Evolutionary conservation across 257 asterid genomes (phyloP).

Genomic region (Gynochthodes officinalis): DNA sequence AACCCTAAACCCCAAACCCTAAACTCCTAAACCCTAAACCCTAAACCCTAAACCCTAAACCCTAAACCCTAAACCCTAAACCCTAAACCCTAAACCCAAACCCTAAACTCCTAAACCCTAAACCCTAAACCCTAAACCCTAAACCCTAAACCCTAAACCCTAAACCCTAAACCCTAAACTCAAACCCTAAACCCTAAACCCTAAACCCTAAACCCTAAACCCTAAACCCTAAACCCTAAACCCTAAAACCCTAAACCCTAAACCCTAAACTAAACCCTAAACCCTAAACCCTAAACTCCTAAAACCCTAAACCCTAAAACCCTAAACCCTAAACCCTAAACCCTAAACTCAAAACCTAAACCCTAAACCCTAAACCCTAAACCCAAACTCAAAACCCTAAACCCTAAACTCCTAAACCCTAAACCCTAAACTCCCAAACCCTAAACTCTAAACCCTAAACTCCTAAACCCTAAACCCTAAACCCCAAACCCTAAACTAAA

Average conservation of each 20-base stretch:
- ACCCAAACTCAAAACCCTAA: conserved; percentile 22
- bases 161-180: conserved; percentile 3
- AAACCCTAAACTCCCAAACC: too few species aligned
- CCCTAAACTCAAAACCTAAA: conserved; percentile 16
- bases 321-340: background rate
- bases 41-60: conserved; percentile 5
- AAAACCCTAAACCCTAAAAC: conserved; percentile 2
- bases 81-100: conserved; percentile 3
- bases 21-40: conserved; percentile 5
- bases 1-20: background rate
- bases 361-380: conserved; percentile 20
- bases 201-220: background rate
- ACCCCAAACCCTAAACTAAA: too few species aligned
- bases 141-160: conserved; percentile 5
- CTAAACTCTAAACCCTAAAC: too few species aligned
- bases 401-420: conserved; percentile 17
- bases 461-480: too few species aligned
- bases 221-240: conserved; percentile 5
- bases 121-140: conserved; percentile 5
- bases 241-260: background rate
- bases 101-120: background rate
- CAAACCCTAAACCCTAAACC: background rate
- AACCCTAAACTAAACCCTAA: conserved; percentile 4
- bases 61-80: conserved; percentile 5
- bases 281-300: conserved; percentile 2